These are phyloP conservation scores for Scedosporium minutisporum DNA, from an alignment of 2,329 filamentous ascomycete species.

Conservation along the genomic window DNA sequence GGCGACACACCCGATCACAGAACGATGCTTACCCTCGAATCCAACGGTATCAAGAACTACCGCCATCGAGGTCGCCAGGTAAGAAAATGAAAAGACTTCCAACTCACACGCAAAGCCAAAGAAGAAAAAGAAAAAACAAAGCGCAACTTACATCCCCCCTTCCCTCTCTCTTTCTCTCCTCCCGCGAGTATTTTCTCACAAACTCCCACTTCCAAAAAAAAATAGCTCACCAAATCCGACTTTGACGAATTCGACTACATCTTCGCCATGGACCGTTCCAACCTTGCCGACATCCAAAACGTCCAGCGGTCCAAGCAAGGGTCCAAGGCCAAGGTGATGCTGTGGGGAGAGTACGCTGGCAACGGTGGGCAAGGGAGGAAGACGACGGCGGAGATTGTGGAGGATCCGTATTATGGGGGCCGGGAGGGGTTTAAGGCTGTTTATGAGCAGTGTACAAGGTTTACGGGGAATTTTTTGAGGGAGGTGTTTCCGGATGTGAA, in stretches of 20 bases:
- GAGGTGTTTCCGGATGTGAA: conserved; percentile 37
- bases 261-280: conserved; percentile 85
- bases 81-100: too few relatives aligned
- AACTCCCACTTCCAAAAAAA: neutral
- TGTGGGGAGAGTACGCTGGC: conserved; percentile 78
- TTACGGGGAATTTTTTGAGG: conserved; percentile 66
- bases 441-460: conserved; percentile 74
- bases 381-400: conserved; percentile 57
- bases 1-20: conserved; percentile 70
- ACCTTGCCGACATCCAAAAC: conserved; percentile 60
- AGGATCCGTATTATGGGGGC: conserved; percentile 91
- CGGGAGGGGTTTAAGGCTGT: conserved; percentile 70
- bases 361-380: conserved; percentile 17
- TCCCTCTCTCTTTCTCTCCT: neutral
- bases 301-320: conserved; percentile 48
- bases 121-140: neutral
- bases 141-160: neutral
- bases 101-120: too few relatives aligned
- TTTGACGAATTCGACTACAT: conserved; percentile 86
- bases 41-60: conserved; percentile 69
- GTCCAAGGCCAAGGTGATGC: conserved; percentile 56
- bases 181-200: neutral
- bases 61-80: conserved; percentile 69
- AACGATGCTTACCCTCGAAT: conserved; percentile 63
- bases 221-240: conserved; percentile 53